These are phyloP conservation scores for Geoglossum glabrum DNA, from an alignment of 495 filamentous ascomycete genomes.

Conservation along the genomic window DNA sequence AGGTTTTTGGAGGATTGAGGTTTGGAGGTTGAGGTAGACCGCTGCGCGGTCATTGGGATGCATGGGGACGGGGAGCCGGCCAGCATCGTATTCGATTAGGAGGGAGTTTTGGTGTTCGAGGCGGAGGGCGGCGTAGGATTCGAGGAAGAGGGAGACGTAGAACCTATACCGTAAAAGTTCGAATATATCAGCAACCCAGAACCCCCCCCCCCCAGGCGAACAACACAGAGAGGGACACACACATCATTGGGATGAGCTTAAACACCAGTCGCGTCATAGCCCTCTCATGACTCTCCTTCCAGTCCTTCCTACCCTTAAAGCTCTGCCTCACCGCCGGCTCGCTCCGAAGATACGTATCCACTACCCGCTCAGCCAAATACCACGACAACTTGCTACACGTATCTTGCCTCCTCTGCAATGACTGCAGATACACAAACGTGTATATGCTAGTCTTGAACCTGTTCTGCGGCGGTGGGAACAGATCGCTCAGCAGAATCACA, in stretches of 20 bases:
- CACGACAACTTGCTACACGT: conserved; percentile 13
- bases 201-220: too few species aligned
- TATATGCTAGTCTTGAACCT: conserved; percentile 2
- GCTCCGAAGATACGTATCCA: conserved; percentile 12
- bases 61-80: conserved; percentile 9
- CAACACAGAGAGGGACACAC: background rate
- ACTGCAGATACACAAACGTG: conserved; percentile 14
- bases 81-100: conserved; percentile 13
- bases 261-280: background rate
- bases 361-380: conserved; percentile 12
- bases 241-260: background rate
- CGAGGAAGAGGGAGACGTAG: conserved; percentile 14
- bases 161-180: background rate
- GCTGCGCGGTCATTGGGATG: conserved; percentile 6
- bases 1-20: conserved; percentile 7
- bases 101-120: conserved; percentile 11
- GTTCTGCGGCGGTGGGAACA: conserved; percentile 13
- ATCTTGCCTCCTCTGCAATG: conserved; percentile 12
- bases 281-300: background rate
- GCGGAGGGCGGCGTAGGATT: conserved; percentile 13
- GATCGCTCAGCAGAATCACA: conserved; percentile 12
- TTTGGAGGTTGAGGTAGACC: conserved; percentile 11
- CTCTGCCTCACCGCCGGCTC: conserved; percentile 7
- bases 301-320: conserved; percentile 9
- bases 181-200: background rate